These are phyloP conservation scores for Jaltomata sinuosa DNA, from an alignment of 257 asterid genomes.

Conservation along the genomic window DNA sequence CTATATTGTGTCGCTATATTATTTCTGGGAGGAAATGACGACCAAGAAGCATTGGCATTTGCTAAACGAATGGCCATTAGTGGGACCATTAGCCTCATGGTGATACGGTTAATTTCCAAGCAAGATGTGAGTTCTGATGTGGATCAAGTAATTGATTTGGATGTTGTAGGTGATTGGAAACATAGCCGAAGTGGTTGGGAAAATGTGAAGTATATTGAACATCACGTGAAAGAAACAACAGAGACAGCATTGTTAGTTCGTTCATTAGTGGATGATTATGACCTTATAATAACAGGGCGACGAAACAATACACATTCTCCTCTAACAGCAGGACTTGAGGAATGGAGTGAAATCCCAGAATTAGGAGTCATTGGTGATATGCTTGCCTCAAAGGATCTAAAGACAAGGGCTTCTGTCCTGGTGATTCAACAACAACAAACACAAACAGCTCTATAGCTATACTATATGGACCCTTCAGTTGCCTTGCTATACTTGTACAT, in stretches of 20 bases:
- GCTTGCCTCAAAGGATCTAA: constrained; percentile 9
- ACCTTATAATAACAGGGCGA: constrained; percentile 18
- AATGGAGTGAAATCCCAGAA: constrained; percentile 23
- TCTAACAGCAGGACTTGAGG: constrained; percentile 10
- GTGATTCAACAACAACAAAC: constrained; percentile 18
- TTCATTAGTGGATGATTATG: constrained; percentile 9
- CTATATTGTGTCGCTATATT: neutral
- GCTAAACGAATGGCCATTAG: constrained; percentile 14
- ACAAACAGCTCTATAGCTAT: neutral
- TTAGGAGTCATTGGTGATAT: constrained; percentile 14
- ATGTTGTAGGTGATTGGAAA: constrained; percentile 5
- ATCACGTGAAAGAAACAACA: neutral
- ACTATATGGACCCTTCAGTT: neutral
- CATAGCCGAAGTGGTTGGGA: constrained; percentile 5
- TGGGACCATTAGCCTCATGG: neutral
- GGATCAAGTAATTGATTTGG: neutral
- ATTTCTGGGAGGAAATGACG: constrained; percentile 18
- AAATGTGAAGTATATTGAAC: constrained; percentile 9
- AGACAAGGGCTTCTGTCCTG: constrained; percentile 11
- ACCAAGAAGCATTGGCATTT: constrained; percentile 7
- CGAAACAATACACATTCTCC: constrained; percentile 1
- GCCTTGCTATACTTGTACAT: neutral
- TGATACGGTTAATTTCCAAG: neutral
- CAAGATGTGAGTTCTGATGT: neutral
- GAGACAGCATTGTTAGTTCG: constrained; percentile 2